Evolutionary conservation across 2,329 filamentous ascomycete species (phyloP).

Genomic region (Trichoderma arundinaceum): DNA sequence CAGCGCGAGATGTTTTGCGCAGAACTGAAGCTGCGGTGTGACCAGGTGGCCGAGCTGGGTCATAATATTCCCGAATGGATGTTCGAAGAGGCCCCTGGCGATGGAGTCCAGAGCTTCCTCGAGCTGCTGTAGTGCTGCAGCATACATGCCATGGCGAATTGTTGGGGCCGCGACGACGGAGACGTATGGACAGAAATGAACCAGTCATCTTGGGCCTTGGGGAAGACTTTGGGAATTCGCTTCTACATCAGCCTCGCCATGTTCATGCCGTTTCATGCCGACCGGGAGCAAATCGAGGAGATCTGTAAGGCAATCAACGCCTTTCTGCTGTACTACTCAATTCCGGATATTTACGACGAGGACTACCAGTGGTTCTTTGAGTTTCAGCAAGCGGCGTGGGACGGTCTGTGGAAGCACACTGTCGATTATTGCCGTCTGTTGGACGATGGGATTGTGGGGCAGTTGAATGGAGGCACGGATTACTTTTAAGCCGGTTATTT

Average conservation of each 20-base stretch:
- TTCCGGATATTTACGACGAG: neutral
- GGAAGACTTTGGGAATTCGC: slow-evolving; percentile 15
- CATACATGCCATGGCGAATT: slow-evolving; percentile 17
- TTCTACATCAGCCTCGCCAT: slow-evolving; percentile 18
- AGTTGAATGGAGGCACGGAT: slow-evolving; percentile 14
- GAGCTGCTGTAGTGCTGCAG: slow-evolving; percentile 28
- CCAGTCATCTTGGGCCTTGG: slow-evolving; percentile 7
- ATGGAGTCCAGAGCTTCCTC: slow-evolving; percentile 26
- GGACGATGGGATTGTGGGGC: slow-evolving; percentile 11
- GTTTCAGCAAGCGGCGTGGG: slow-evolving; percentile 23
- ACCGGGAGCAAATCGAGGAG: neutral
- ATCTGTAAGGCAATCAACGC: neutral
- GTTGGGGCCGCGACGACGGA: slow-evolving; percentile 15
- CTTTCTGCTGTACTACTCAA: neutral
- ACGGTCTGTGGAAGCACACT: slow-evolving; percentile 19
- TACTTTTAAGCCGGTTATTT: slow-evolving; percentile 9
- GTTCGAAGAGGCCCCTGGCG: slow-evolving; percentile 8
- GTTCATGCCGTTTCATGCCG: neutral
- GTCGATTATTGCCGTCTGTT: neutral
- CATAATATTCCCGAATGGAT: slow-evolving; percentile 17
- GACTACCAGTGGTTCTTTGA: slow-evolving; percentile 13
- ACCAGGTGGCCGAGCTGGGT: neutral
- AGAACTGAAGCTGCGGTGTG: slow-evolving; percentile 29
- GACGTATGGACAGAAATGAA: slow-evolving; percentile 23
- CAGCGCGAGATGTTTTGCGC: slow-evolving; percentile 25